phyloP scores from a whole-genome alignment of 2,329 filamentous ascomycete species.

The Colletotrichum cereale region DNA sequence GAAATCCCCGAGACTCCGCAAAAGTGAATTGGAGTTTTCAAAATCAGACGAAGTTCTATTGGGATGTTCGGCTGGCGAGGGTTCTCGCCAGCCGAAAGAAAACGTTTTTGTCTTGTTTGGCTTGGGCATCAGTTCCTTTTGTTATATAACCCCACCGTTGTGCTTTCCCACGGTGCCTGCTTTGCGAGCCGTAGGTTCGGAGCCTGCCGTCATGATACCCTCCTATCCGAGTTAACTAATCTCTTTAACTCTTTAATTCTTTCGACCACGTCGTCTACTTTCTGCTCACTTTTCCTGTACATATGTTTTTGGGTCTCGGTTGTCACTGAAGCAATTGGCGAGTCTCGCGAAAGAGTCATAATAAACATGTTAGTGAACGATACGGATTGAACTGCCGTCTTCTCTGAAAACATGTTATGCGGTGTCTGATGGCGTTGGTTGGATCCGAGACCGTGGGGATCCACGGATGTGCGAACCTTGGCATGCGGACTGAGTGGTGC shows the following conservation, averaged over 20 bases:
- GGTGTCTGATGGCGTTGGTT: neutral
- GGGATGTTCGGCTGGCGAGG: neutral
- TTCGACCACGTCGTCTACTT: neutral
- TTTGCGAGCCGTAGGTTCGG: conserved; percentile 15
- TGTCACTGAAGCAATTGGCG: conserved; percentile 12
- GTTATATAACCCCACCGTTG: conserved; percentile 10
- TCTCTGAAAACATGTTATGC: neutral
- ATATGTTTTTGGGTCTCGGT: neutral
- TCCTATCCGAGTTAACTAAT: conserved; percentile 26
- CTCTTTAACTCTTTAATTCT: neutral
- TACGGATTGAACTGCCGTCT: neutral
- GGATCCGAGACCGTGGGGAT: neutral
- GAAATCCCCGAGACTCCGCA: conserved; percentile 52
- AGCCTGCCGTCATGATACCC: conserved; percentile 35
- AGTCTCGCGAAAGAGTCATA: neutral
- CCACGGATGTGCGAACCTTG: conserved; percentile 24
- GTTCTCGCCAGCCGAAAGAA: no score
- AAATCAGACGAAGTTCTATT: neutral
- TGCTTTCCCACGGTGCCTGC: conserved; percentile 15
- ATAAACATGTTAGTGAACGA: neutral
- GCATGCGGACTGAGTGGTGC: conserved; percentile 11
- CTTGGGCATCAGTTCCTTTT: neutral
- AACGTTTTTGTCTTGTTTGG: conserved; percentile 1
- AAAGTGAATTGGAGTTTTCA: conserved; percentile 16
- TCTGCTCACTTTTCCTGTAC: conserved; percentile 17